Evolutionary conservation across 768 basidiomycete genomes (phyloP).

Genomic region (Porpolomopsis calyptriformis): DNA sequence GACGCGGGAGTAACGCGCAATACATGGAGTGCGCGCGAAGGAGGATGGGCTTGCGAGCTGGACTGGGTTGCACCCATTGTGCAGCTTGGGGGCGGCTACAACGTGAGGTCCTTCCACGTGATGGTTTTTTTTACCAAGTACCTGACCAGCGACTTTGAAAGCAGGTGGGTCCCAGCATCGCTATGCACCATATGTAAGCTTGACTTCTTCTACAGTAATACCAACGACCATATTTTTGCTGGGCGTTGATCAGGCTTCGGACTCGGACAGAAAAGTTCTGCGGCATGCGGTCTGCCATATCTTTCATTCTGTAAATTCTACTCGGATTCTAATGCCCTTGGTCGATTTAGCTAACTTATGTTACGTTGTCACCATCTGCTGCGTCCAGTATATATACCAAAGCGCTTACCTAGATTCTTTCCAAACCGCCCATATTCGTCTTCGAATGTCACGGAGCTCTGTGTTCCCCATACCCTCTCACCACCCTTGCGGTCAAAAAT

Average conservation of each 20-base stretch:
- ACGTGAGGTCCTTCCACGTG: too few species aligned
- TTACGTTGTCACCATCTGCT: slow-evolving; percentile 57
- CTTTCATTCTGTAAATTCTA: background rate
- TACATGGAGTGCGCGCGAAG: slow-evolving; percentile 68
- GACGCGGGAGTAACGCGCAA: slow-evolving; percentile 82
- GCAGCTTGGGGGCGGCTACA: background rate
- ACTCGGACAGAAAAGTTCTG: slow-evolving; percentile 16
- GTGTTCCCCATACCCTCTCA: background rate
- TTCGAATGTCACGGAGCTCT: background rate
- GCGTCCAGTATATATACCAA: slow-evolving; percentile 31
- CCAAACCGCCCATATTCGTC: background rate
- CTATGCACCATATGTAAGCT: too few species aligned
- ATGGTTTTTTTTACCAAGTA: too few species aligned
- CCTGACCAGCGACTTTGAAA: too few species aligned
- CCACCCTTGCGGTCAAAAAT: background rate
- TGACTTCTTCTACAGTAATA: too few species aligned
- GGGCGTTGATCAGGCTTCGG: background rate
- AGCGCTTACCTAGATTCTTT: background rate
- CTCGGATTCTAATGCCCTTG: slow-evolving; percentile 1
- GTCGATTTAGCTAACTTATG: slow-evolving; percentile 52
- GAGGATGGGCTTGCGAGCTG: slow-evolving; percentile 35
- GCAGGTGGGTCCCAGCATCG: too few species aligned
- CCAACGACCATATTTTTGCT: background rate
- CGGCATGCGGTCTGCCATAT: slow-evolving; percentile 48
- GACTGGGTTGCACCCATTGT: slow-evolving; percentile 71